Base-by-base conservation (phyloP, 2,329 filamentous ascomycete genomes). In the Aspergillus sp. region DNA sequence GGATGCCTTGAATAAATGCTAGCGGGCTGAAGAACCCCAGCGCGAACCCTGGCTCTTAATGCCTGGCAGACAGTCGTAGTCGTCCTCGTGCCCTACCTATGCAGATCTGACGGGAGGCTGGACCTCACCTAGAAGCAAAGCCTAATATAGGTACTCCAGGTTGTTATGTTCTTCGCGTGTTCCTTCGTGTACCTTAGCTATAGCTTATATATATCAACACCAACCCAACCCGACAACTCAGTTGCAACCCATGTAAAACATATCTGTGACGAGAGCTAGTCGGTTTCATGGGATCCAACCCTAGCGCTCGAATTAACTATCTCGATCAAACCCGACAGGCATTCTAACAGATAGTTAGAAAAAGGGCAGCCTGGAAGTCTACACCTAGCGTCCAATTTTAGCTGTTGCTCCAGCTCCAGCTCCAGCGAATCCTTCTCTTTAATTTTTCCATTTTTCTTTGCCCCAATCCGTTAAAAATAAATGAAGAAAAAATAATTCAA, bases 121-220 rank as follows among this genome's bases (percentile, higher is more conserved):
- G 8, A 31, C 9, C 27, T 11, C 27, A 9, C 27, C 27, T 7
- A 25, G 41, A 11, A 39, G 11, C 9, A 15, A 17, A 35, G 40
- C 50, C 50, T 35, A 52, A 52, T 52, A 52, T 52, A 52, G 50
- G 50, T 52, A 52, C 50, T 7, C 7, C 40, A 12, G n/a, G 23
- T 15, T 15, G 17, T 15, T 19, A 35, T 21, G 15, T 17, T 23
- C 11, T 19, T n/a, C 33, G 40, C 39, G 40, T 45, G 15, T 41
- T 27, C n/a, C 37, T 14, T 25, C 49, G 15, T 37, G 49, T 57
- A 47, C 43, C 35, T 35, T 48, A 21, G 21, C 21, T 21, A 35
- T n/a, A 27, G 23, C 44, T 46, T 31, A 46, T 46, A 46, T 23
- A 8, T 46, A 21, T 9, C 25, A 7, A 27, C 44, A 27, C 23